These are phyloP conservation scores for Jamesozyma piceae DNA, from an alignment of 805 yeast genomes.

Conservation along the genomic window DNA sequence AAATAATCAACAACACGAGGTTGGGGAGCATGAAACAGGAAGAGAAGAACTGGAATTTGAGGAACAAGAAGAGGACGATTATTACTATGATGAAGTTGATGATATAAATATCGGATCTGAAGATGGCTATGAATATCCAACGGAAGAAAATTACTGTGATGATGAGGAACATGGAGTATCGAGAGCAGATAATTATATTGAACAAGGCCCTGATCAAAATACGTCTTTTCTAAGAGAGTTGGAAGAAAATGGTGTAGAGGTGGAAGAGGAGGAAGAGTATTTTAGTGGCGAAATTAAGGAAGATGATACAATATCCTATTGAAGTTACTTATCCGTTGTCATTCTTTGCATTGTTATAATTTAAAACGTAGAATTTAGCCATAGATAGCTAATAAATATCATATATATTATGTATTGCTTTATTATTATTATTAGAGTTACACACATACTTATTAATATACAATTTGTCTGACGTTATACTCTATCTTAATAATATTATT, in stretches of 20 bases:
- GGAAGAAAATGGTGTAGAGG: not conserved
- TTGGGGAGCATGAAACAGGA: not conserved
- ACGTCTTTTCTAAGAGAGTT: not conserved
- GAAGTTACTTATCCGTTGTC: too few species aligned
- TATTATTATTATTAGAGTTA: too few species aligned
- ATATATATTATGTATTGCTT: too few species aligned
- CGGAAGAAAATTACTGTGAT: too few species aligned
- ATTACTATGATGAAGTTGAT: slow-evolving; percentile 3
- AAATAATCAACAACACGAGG: not conserved
- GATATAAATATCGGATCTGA: not conserved
- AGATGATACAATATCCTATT: not conserved
- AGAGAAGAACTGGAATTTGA: not conserved
- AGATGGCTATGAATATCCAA: slow-evolving; percentile 2
- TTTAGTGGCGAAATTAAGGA: not conserved
- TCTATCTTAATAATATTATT: not conserved
- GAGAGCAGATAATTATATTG: not conserved
- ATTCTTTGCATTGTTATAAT: too few species aligned
- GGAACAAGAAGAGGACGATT: slow-evolving; percentile 2
- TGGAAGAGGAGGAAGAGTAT: not conserved
- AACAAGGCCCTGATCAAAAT: too few species aligned
- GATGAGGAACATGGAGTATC: not conserved
- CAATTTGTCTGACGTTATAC: not conserved
- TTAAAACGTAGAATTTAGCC: too few species aligned
- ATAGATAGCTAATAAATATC: too few species aligned
- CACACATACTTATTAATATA: too few species aligned